phyloP scores from a whole-genome alignment of 192 early-diverging fungal species.

The Podila verticillata region DNA sequence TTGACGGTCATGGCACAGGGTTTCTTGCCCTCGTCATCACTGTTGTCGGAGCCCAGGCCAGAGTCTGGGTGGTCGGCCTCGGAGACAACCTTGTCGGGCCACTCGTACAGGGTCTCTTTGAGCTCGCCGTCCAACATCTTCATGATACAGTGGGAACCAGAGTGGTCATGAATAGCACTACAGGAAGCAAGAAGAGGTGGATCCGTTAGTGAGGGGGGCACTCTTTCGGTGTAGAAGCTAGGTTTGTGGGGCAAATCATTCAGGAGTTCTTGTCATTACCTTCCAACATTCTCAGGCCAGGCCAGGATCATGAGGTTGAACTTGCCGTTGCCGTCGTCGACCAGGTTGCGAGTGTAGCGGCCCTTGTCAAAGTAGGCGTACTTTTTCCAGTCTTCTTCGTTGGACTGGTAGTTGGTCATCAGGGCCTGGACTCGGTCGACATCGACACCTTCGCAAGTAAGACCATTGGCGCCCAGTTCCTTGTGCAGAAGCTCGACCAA shows the following conservation, averaged over 20 bases:
- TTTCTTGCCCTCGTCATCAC: constrained; percentile 16
- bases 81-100: constrained; percentile 62
- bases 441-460: constrained; percentile 64
- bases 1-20: constrained; percentile 46
- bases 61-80: constrained; percentile 36
- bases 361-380: constrained; percentile 79
- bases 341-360: constrained; percentile 87
- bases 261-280: constrained; percentile 34
- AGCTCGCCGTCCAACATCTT: constrained; percentile 88
- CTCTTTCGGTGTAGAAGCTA: not conserved
- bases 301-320: constrained; percentile 93
- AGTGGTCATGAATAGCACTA: constrained; percentile 93
- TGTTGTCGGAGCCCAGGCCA: constrained; percentile 30
- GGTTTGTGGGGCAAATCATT: no score
- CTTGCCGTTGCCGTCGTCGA: constrained; percentile 91
- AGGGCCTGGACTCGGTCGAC: constrained; percentile 65
- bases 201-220: not conserved
- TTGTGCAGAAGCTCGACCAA: constrained; percentile 60
- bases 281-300: constrained; percentile 78
- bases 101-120: constrained; percentile 79
- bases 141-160: constrained; percentile 91
- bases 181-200: constrained; percentile 1
- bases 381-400: constrained; percentile 77
- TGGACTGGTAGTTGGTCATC: constrained; percentile 76
- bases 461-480: constrained; percentile 62